Evolutionary conservation across 805 yeast genomes (phyloP).

Genomic region (Kodamaea hsintzibuensis): DNA sequence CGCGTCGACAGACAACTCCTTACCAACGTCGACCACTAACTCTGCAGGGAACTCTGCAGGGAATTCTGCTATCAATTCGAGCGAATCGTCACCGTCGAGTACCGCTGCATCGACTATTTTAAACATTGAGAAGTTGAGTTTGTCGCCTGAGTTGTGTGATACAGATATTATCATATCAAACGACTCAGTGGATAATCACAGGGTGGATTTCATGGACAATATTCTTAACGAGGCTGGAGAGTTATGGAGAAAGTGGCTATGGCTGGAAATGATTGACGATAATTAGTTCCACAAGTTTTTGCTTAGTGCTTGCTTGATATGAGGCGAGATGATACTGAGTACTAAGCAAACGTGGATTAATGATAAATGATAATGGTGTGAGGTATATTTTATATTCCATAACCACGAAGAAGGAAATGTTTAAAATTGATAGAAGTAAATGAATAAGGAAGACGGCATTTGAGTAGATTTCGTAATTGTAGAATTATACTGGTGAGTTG

Average conservation of each 20-base stretch:
- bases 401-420: background rate
- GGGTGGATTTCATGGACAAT: constrained; percentile 67
- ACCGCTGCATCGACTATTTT: constrained; percentile 6
- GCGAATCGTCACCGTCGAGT: constrained; percentile 15
- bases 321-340: too few species aligned
- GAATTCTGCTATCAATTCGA: constrained; percentile 13
- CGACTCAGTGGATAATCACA: constrained; percentile 42
- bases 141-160: constrained; percentile 1
- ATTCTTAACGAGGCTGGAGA: constrained; percentile 80
- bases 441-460: background rate
- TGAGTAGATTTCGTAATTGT: background rate
- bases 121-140: constrained; percentile 6
- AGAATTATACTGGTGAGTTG: too few species aligned
- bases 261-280: constrained; percentile 41
- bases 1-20: constrained; percentile 14
- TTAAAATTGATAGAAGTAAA: background rate
- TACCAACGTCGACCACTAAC: background rate
- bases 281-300: constrained; percentile 12
- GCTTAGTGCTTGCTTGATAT: too few species aligned
- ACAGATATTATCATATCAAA: constrained; percentile 27
- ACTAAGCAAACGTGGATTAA: too few species aligned
- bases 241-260: constrained; percentile 82
- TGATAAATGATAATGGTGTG: background rate
- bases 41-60: constrained; percentile 9
- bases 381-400: background rate